phyloP scores from a whole-genome alignment of 78 protist genomes.

The Dictyostelium firmibasis region DNA sequence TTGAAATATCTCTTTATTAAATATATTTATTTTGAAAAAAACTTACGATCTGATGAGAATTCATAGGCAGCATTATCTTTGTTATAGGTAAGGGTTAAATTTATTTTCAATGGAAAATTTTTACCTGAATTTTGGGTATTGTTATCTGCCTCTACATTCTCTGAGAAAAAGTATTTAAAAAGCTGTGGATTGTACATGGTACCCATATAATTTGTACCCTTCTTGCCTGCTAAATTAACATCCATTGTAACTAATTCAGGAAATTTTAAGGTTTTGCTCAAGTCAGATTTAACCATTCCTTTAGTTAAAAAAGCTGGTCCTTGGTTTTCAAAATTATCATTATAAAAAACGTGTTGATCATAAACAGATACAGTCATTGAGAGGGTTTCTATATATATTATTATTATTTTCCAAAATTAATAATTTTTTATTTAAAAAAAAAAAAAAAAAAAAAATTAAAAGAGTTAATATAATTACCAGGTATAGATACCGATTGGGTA shows the following conservation, averaged over 20 bases:
- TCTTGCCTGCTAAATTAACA: not conserved
- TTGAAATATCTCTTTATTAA: too few relatives aligned
- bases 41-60: not conserved
- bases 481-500: not conserved
- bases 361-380: not conserved
- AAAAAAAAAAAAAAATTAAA: not conserved
- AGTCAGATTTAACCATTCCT: not conserved
- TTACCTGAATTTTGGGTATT: not conserved
- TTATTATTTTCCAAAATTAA: too few relatives aligned
- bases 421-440: too few relatives aligned
- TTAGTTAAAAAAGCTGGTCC: not conserved
- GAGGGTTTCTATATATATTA: not conserved
- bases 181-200: not conserved
- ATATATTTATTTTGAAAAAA: too few relatives aligned
- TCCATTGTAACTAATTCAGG: not conserved
- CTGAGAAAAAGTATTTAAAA: not conserved
- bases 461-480: not conserved
- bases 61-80: not conserved
- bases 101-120: not conserved
- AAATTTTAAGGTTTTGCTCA: not conserved
- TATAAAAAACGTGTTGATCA: not conserved
- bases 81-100: not conserved
- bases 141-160: not conserved
- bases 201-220: not conserved
- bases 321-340: not conserved